A percentile compares a stretch with the other conserved stretches of the same genome.
phyloP scores from a whole-genome alignment of 345 rosid species.

The Odontarrhena argentea region DNA sequence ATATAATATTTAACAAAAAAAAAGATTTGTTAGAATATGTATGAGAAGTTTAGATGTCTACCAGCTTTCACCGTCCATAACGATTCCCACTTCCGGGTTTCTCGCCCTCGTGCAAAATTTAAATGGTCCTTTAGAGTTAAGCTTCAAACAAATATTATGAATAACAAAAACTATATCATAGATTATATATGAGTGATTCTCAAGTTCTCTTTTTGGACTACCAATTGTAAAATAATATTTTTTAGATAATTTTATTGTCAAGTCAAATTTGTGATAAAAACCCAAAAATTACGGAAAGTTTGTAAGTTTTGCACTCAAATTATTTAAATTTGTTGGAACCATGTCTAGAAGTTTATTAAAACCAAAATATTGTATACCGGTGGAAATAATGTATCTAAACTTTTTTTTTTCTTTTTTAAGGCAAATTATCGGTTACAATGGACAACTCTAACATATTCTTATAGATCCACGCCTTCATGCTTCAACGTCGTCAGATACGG shows the following conservation, averaged over 20 bases:
- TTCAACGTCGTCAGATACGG: no score
- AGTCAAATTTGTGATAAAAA: not conserved
- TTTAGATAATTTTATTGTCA: not conserved
- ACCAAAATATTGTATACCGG: no score
- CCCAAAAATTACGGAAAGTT: not conserved
- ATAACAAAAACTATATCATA: slow-evolving; percentile 1
- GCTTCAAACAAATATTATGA: slow-evolving; percentile 26
- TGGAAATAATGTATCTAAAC: no score
- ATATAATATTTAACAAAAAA: not conserved
- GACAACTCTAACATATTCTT: no score
- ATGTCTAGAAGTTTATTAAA: no score
- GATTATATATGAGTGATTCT: slow-evolving; percentile 9
- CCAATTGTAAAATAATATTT: not conserved
- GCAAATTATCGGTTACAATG: no score
- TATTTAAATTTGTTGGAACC: not conserved
- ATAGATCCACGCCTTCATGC: no score
- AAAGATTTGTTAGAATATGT: not conserved
- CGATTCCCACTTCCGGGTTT: slow-evolving; percentile 25
- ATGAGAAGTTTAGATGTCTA: not conserved
- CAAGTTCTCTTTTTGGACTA: slow-evolving; percentile 19
- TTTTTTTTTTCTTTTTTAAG: no score
- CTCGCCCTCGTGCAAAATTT: slow-evolving; percentile 31
- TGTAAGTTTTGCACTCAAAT: not conserved
- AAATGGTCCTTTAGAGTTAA: slow-evolving; percentile 35
- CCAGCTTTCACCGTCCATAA: slow-evolving; percentile 38